phyloP scores from a whole-genome alignment of 257 asterid genomes.

The Rehmannia glutinosa region DNA sequence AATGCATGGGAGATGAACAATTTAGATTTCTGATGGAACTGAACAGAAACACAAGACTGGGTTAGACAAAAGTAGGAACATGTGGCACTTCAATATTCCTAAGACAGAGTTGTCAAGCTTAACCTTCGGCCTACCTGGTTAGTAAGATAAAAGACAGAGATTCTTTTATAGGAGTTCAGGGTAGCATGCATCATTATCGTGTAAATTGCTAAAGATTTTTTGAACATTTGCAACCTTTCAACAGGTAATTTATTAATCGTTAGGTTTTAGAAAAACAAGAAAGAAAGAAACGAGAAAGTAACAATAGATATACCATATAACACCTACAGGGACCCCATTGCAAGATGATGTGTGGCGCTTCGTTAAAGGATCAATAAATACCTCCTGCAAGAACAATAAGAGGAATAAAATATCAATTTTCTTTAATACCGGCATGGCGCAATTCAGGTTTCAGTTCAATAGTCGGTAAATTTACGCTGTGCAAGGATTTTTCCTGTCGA shows the following conservation, averaged over 20 bases:
- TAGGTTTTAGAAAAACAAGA: not conserved
- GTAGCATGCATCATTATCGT: not conserved
- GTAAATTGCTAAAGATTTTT: not conserved
- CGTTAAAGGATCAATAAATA: conserved; percentile 77
- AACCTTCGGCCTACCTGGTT: too few species aligned
- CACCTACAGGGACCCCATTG: conserved; percentile 96
- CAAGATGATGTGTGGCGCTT: conserved; percentile 74
- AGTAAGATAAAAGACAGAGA: not conserved
- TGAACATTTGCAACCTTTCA: not conserved
- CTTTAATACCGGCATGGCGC: not conserved
- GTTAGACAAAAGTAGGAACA: not conserved
- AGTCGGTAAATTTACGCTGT: conserved; percentile 31
- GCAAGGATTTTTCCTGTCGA: conserved; percentile 42
- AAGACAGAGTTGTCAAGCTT: not conserved
- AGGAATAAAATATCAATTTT: conserved; percentile 11
- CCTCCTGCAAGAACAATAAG: conserved; percentile 48
- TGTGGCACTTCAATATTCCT: not conserved
- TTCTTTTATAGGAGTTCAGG: not conserved
- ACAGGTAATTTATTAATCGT: not conserved
- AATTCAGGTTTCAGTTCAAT: conserved; percentile 19
- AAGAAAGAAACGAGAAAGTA: conserved; percentile 13
- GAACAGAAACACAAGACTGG: not conserved
- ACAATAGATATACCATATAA: conserved; percentile 64
- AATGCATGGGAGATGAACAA: not conserved
- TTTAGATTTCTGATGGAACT: not conserved